Evolutionary conservation across 139 green algal genomes (phyloP), one percentile per base, ranked within the genome.

Genomic region (Chlorella sp.): DNA sequence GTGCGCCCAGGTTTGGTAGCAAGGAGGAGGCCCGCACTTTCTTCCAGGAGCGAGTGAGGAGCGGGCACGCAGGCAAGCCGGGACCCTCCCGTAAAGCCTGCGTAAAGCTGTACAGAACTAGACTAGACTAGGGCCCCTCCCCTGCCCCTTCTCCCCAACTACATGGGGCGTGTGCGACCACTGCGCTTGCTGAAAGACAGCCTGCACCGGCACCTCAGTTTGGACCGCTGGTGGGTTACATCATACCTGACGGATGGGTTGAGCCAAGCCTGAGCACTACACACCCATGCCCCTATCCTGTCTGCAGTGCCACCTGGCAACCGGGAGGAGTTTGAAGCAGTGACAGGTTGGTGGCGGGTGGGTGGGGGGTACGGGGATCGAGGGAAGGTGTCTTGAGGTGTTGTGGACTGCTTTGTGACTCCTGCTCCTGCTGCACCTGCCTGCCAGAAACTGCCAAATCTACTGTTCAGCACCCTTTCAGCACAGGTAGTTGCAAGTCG

Each of bases 1-100:
- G n/a, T n/a, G n/a, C n/a, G n/a, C n/a, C n/a, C 83, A 88, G 83
- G 83, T 89, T 89, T 89, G 75, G 12, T 3, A 83, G 48, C 85
- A 85, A 79, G 76, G 86, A 85, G 19, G 75, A 89, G 86, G 86
- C 75, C 0, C 75, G 76, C 24, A 16, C 22, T 3, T 85, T 89
- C 28, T 89, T 76, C 36, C 1, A 39, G 26, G 86, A 85, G 24
- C 75, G 76, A 9, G 76, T 85, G 86, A 76, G 69, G 53, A 79
- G 53, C 76, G 86, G 86, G 2, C 86, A 85, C 28, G 76, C 83
- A 87, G 83, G 83, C 34, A 9, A 48, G 75, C 11, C 48, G 48
- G 48, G 48, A 5, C 48, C 66, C 15, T 73, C 32, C n/a, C n/a
- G n/a, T n/a, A n/a, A n/a, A n/a, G n/a, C n/a, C n/a, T n/a, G n/a